Evolutionary conservation across 2,329 filamentous ascomycete species (phyloP), one percentile per base, ranked within the genome.

Genomic region (Colletotrichum musae): DNA sequence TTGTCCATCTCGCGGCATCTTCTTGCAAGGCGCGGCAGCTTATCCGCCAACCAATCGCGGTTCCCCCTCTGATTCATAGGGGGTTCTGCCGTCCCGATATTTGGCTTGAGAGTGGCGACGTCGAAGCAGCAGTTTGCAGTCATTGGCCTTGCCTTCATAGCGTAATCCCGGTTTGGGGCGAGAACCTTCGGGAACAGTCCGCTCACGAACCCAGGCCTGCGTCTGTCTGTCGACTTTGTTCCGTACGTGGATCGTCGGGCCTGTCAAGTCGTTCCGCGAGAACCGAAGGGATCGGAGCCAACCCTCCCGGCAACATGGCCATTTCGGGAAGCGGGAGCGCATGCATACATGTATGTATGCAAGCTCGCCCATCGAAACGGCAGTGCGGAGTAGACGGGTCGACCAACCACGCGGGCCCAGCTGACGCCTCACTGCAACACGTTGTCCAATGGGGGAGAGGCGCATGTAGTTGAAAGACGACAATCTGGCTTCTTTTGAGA

Each of bases 361-460:
- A 52, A 7, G 36, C 52, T 21, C 9, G 36, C 36, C 47, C 43
- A 21, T 45, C 48, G 6, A 61, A 39, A 48, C 3, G 21, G 21
- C 58, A 61, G 36, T 61, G 58, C 58, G 58, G 48, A 61, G 58
- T 43, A 28, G 50, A 50, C 16, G 26, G 6, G 24, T 24, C 50
- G 28, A n/a, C 24, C 50, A 52, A 32, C 50, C 13, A 24, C 24
- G 5, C 15, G 1, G 50, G 9, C 50, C n/a, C 50, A 52, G 24
- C 24, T 43, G 4, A 52, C 47, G 12, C 47, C 26, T 43, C 21
- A 28, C n/a, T n/a, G 28, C 15, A 52, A 26, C 18, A 10, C 28
- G n/a, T 13, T 32, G n/a, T 41, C 58, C 47, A 28, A 32, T 18
- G 4, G 6, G 16, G 15, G 1, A 6, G 28, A 18, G 10, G 16